phyloP scores from a whole-genome alignment of 371 early-diverging fungal genomes.

The Phascolomyces articulosus region DNA sequence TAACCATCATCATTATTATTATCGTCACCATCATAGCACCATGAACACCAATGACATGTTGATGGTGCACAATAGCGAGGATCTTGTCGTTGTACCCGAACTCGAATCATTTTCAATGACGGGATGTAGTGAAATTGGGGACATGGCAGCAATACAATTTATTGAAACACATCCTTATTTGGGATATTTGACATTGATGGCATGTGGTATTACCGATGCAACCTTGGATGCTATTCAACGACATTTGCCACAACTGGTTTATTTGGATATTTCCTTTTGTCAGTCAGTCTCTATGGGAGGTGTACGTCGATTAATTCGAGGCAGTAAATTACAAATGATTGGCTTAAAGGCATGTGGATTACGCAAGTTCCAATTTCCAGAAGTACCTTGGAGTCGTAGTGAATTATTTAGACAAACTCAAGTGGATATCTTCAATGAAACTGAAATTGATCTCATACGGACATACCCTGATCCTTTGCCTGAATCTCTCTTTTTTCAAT shows the following conservation, averaged over 20 bases:
- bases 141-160: conserved; percentile 38
- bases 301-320: conserved; percentile 30
- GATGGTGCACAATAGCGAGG: no score
- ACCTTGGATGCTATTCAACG: conserved; percentile 28
- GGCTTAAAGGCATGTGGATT: conserved; percentile 42
- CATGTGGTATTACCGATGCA: conserved; percentile 44
- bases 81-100: conserved; percentile 17
- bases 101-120: conserved; percentile 39
- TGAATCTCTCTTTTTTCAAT: background rate
- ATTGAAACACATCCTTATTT: conserved; percentile 31
- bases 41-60: no score
- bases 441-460: conserved; percentile 11
- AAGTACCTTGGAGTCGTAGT: conserved; percentile 13
- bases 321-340: conserved; percentile 32
- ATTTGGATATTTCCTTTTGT: conserved; percentile 45
- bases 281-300: conserved; percentile 23
- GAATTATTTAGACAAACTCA: conserved; percentile 1
- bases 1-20: no score
- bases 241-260: conserved; percentile 25
- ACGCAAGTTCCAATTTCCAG: conserved; percentile 30
- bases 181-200: conserved; percentile 31
- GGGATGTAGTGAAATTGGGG: conserved; percentile 33
- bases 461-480: background rate
- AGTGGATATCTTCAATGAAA: conserved; percentile 12
- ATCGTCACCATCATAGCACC: no score